Base-by-base conservation (phyloP, 192 early-diverging fungal genomes). In the Coemansia sp. region DNA sequence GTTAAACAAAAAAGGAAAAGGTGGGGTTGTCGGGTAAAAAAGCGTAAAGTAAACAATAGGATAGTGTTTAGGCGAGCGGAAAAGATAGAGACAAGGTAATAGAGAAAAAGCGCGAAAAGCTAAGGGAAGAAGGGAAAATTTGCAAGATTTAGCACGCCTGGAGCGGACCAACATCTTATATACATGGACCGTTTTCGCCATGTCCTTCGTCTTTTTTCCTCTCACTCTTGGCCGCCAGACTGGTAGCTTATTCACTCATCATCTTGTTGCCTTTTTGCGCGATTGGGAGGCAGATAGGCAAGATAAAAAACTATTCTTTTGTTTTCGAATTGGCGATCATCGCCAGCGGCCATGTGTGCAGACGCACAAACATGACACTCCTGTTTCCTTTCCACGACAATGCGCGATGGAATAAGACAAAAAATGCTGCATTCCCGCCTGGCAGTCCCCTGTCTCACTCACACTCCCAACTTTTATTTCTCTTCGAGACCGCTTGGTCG, bases 61-160 rank as follows among this genome's bases (percentile, higher is more conserved):
- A n/a, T n/a, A n/a, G n/a, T n/a, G n/a, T n/a, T n/a, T n/a, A 38
- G 18, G 40, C 15, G 7, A 25, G 44, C 38, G 22, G 41, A 34
- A 49, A 34, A 49, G 22, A 47, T n/a, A 55, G 47, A 45, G 52
- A n/a, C n/a, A 55, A 23, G 33, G 62, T 52, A 33, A 47, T 43
- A 27, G 40, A 43, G 54, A 50, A 55, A 55, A 56, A 50, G 53
- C 62, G 62, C 40, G 25, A n/a, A n/a, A 33, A 61, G 55, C 57
- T 59, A 39, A 24, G 56, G 56, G 42, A 44, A 25, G 55, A 39
- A 39, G 38, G 14, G 44, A 38, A 60, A 60, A 42, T 15, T 21
- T 24, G n/a, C 10, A 34, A 48, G 45, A 27, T 18, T 12, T 19
- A 38, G 30, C 40, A 8, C 37, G 13, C 12, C 48, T 25, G 22